Evolutionary conservation across 2,329 filamentous ascomycete species (phyloP), one percentile per base, ranked within the genome.

Genomic region (Exophiala oligosperma): DNA sequence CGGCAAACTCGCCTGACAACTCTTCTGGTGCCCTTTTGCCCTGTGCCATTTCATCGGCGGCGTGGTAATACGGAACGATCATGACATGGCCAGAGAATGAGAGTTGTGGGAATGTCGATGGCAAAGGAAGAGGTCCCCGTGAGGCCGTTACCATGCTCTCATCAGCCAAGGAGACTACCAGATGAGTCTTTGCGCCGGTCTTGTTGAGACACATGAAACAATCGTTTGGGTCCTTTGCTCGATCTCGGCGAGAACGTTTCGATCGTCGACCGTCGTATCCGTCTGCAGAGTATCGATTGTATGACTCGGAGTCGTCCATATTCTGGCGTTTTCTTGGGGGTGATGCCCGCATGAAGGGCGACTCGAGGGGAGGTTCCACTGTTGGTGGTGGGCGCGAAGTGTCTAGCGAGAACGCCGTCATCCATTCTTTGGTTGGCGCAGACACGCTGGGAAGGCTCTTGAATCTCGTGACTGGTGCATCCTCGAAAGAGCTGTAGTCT

Each of bases 141-240:
- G 94, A 91, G 24, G 89, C 94, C 28, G 94, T 96, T 54, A 97
- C 76, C 72, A 97, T 97, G 54, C 86, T 83, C 60, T 96, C 89
- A 17, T 92, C 87, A 53, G 90, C 94, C 63, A 99, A 93, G 26
- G 89, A 92, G 64, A 89, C 89, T 68, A 97, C 88, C 74, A 99
- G 89, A 74, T 99, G 93, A 1, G 88, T 88, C 52, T 90, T 89
- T 46, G 94, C 79, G 60, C 88, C 89, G 4, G 89, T 85, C 72
- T 96, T 97, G 4, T 91, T 92, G 9, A 99, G 81, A 71, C 94
- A 99, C 78, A 99, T 97, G 79, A 94, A 99, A 76, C 94, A 99
- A 68, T 88, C 83, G 52, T 88, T 87, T 1, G 91, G 86, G 5
- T 84, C 85, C 11, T 87, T 73, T 1, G 71, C 72, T 2, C 47